Evolutionary conservation across 345 rosid genomes (phyloP), one percentile per base, ranked within the genome.

Genomic region (Sisymbrium altissimum): DNA sequence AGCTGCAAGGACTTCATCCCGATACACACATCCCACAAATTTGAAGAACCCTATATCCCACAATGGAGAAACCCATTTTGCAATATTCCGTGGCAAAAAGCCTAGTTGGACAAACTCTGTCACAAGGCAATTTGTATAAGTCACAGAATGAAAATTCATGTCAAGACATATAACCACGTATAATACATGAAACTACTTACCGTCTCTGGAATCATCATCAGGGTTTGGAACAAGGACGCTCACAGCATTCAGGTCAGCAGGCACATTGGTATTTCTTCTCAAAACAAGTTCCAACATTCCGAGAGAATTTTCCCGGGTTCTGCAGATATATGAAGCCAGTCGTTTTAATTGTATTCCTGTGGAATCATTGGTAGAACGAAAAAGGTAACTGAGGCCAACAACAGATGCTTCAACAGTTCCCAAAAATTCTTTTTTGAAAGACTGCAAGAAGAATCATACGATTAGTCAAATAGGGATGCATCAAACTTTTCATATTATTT

Each of bases 1-100:
- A 77, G 92, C 92, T 27, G 81, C 84, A 66, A 91, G 94, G 79
- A 84, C 92, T 73, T 91, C 94, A 63, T 89, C 85, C 19, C 85
- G 80, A 83, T 70, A 84, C 60, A 93, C 67, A 75, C 81, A 86
- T 64, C 97, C 98, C 63, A 82, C 85, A 81, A 91, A 93, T 66
- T 65, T 83, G 49, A 91, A 84, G 81, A 86, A 83, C 52, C 94
- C 89, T 55, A 71, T 66, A 54, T 91, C 97, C 97, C 96, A 93
- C 84, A 91, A 75, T 4, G 97, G 98, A 68, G 98, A 91, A 70
- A 91, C 89, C 98, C 96, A 91, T 76, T 86, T 91, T 61, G 91
- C 96, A 40, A 89, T 78, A 80, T 74, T 65, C 78, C 89, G 82
- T 30, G 97, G 96, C 50, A 93, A 82, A 84, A 93, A 93, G 67